Evolutionary conservation across 106 monocot genomes (phyloP), one percentile per base, ranked within the genome.

Genomic region (Cymbidium sinense): DNA sequence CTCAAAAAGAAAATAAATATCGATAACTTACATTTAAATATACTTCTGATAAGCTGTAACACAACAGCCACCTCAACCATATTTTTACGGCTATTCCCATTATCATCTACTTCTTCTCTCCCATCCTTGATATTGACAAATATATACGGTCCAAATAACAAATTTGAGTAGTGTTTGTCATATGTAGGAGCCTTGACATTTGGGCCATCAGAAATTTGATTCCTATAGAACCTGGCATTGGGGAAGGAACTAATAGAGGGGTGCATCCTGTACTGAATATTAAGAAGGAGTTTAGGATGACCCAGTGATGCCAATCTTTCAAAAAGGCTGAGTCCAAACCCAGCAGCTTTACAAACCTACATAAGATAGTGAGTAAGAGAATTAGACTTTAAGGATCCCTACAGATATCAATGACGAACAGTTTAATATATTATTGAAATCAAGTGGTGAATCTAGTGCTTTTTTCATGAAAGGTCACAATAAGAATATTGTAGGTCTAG

Each of bases 251-350:
- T 92, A 19, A 95, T 95, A 0, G 78, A 85, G 61, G 95, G 95
- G 76, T 92, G 90, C 95, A 95, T 95, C 31, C 95, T 88, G 34
- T 92, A 95, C 72, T 92, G 95, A 18, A 84, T 70, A 18, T 92
- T 82, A 12, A 95, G 83, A n/a, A 90, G 82, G 27, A 88, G 79
- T 28, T 90, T 92, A 20, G 54, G 29, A 33, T 82, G 77, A 1
- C 88, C 86, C 20, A 92, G 27, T 67, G 77, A 73, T 47, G 85
- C 83, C 34, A 95, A 44, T 37, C 93, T 86, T 54, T 89, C 83
- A 87, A 94, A 91, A 28, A 91, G 83, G 62, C 93, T 94, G 54
- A 79, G 86, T 52, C 94, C 77, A 76, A 78, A 88, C 5, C 33
- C 75, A 77, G 83, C 85, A n/a, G n/a, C n/a, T n/a, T n/a, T n/a